Base-by-base conservation (phyloP, 2,329 filamentous ascomycete species). In the Escovopsis sp. region DNA sequence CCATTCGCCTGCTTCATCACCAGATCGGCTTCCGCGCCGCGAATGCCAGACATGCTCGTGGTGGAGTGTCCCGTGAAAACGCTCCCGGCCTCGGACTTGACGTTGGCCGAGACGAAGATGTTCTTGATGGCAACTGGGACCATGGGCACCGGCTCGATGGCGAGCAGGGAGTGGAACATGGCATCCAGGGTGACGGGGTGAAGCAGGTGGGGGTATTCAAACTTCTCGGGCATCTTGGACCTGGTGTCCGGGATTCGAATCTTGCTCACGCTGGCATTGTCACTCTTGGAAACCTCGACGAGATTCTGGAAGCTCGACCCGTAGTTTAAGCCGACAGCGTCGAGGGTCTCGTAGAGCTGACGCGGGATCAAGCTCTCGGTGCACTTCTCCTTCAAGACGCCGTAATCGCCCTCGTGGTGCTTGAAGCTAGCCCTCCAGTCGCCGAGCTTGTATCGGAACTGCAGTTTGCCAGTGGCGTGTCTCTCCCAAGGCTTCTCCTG, bases 101-200 rank as follows among this genome's bases (percentile, higher is more conserved):
- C 51, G 2, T 55, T 47, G 1, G 63, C 60, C 1, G 68, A 64
- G n/a, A 75, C 54, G 40, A 64, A 70, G 4, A 74, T 51, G 33
- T 61, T 67, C 4, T 61, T 55, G 36, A 72, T 61, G 15, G 55
- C 62, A 0, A 65, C 66, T 0, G 71, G 70, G 0, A 74, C 64
- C 69, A 73, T 74, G 3, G 68, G 61, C 9, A 58, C 55, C 3
- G 59, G 56, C 4, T 65, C 59, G 3, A 72, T 56, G 6, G 63
- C 60, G 40, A 76, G 67, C 1, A 70, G 59, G 0, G 65, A 64
- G 43, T 78, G 74, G 23, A 78, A 66, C 54, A 76, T 67, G 3
- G 68, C 58, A 48, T 78, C 74, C 11, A 78, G 58, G 0, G 73
- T 75, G 4, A 69, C 65, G 0, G 74, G 74, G 47, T 78, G 74